Base-by-base conservation (phyloP, 1,284 basidiomycete species). In the Microbotryum scabiosae region DNA sequence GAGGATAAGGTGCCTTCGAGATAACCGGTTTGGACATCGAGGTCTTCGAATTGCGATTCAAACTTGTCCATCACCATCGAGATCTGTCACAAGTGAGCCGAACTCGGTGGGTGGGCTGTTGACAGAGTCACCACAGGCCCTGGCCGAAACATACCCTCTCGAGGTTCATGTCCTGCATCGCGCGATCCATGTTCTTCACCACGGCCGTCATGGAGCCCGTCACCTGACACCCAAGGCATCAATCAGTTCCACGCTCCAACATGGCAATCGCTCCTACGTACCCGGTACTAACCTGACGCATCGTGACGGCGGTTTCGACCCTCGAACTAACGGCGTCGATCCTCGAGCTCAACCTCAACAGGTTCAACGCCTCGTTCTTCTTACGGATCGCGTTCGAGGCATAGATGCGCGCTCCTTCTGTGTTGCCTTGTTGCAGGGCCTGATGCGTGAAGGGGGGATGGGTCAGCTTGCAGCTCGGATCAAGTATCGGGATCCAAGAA, bases 11-110 rank as follows among this genome's bases (percentile, higher is more conserved):
- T 87, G 62, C 91, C 89, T 74, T 98, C 96, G 91, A 99, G 96
- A 77, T 94, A 94, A 4, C 87, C 88, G 4, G 96, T 96, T 76
- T 98, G 96, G 5, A 97, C 96, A 73, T 98, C 96, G 46, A 99
- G 82, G 76, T 98, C 96, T 61, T 90, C 82, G 78, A 98, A 97
- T 72, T 98, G 94, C 4, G 84, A 74, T 76, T 99, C 96, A 75
- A 99, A 99, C 78, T 94, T 97, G 78, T 98, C 96, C 96, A 99
- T 98, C 20, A 98, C 91, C 64, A 90, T 77, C 14, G 96, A 94
- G 76, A 99, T 98, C 93, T 97, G 71, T 12, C 23, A 20, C 4
- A 7, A 14, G 50, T 30, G 16, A 5, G 12, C n/a, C n/a, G n/a
- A n/a, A n/a, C n/a, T n/a, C n/a, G 41, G 32, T 30, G 16, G 21